These are phyloP conservation scores for Balansia obtecta DNA, from an alignment of 2,329 filamentous ascomycete species.

Conservation along the genomic window DNA sequence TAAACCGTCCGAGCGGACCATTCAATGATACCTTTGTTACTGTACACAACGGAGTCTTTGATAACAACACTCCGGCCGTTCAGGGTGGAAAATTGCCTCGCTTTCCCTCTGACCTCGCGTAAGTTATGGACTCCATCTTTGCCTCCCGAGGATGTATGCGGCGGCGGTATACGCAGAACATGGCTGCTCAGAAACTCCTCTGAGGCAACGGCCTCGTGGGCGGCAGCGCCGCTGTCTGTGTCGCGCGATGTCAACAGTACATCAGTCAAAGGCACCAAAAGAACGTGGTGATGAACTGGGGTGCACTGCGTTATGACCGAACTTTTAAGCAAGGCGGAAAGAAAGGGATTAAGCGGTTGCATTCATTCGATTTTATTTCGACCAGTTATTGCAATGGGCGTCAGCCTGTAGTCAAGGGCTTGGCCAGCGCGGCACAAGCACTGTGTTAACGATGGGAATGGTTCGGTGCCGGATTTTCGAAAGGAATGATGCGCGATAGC, in stretches of 20 bases:
- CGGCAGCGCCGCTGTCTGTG: constrained; percentile 64
- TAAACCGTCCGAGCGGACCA: not conserved
- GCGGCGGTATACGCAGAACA: constrained; percentile 71
- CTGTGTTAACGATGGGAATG: not conserved
- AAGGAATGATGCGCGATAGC: not conserved
- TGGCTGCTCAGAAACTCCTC: constrained; percentile 96
- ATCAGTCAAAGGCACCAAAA: constrained; percentile 89
- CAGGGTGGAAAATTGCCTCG: constrained; percentile 83
- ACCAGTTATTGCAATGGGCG: constrained; percentile 15
- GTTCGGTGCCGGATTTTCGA: not conserved
- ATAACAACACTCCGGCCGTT: constrained; percentile 90
- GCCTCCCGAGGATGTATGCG: constrained; percentile 33
- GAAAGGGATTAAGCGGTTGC: constrained; percentile 98
- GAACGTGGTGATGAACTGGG: constrained; percentile 81
- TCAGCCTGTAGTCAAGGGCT: constrained; percentile 15
- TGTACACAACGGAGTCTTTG: constrained; percentile 87
- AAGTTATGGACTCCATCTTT: constrained; percentile 51
- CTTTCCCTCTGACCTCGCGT: constrained; percentile 81
- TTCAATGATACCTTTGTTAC: constrained; percentile 66
- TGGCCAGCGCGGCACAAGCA: constrained; percentile 2
- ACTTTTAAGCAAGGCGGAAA: constrained; percentile 98
- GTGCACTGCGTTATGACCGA: constrained; percentile 82
- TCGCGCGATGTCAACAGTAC: constrained; percentile 81
- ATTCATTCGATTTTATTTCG: constrained; percentile 41
- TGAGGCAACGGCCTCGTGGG: constrained; percentile 70